Evolutionary conservation across 331 rosid species (phyloP).

Genomic region (Telfairia occidentalis): DNA sequence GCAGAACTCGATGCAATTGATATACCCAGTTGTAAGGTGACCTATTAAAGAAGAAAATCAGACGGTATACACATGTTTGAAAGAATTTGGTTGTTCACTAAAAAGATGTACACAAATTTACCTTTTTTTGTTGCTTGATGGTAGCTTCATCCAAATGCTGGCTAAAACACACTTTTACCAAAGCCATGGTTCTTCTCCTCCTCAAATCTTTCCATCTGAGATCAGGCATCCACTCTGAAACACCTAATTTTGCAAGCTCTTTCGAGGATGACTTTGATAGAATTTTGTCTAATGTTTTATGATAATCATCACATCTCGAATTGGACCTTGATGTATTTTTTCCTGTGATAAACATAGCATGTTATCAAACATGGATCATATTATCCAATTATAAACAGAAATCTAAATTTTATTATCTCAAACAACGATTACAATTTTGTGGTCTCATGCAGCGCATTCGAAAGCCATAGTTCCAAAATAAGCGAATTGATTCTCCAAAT

Average conservation of each 20-base stretch:
- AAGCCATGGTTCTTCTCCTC: constrained; percentile 64
- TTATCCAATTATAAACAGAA: constrained; percentile 11
- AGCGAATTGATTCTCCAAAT: background rate
- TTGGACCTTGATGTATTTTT: constrained; percentile 48
- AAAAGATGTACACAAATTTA: constrained; percentile 15
- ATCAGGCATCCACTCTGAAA: constrained; percentile 24
- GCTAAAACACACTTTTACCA: constrained; percentile 68
- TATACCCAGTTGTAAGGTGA: constrained; percentile 49
- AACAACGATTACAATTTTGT: background rate
- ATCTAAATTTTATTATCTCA: background rate
- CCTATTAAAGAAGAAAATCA: constrained; percentile 37
- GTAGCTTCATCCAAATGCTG: constrained; percentile 60
- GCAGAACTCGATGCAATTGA: constrained; percentile 55
- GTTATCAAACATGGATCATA: constrained; percentile 30
- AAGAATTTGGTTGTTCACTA: constrained; percentile 10
- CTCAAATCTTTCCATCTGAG: constrained; percentile 58
- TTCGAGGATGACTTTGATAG: constrained; percentile 26
- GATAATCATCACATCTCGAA: constrained; percentile 60
- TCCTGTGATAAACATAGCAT: constrained; percentile 31
- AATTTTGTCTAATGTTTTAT: constrained; percentile 29
- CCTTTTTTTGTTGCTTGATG: constrained; percentile 82
- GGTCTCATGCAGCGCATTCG: background rate
- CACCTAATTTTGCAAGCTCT: constrained; percentile 55
- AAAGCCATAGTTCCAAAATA: too few species aligned
- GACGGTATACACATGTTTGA: constrained; percentile 5